phyloP scores from a whole-genome alignment of 495 filamentous ascomycete genomes.

The Podospora conica region DNA sequence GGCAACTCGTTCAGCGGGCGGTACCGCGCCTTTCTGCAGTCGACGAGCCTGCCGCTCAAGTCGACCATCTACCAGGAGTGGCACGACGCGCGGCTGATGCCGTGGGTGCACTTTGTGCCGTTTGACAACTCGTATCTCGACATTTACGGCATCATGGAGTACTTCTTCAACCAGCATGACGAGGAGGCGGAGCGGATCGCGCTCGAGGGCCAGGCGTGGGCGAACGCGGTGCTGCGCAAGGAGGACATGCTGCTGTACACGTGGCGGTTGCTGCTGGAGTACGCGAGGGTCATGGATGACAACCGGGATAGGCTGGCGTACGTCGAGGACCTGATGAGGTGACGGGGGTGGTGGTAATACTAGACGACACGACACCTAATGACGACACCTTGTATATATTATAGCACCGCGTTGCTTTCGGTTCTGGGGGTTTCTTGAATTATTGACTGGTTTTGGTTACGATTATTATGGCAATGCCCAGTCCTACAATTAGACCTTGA shows the following conservation, averaged over 20 bases:
- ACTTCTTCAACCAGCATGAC: conserved; percentile 58
- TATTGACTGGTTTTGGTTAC: background rate
- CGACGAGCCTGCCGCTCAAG: conserved; percentile 39
- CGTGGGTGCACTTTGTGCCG: conserved; percentile 41
- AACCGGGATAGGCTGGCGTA: conserved; percentile 44
- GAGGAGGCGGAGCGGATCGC: conserved; percentile 56
- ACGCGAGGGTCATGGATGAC: conserved; percentile 61
- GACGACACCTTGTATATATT: background rate
- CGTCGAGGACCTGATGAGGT: conserved; percentile 1
- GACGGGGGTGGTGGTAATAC: background rate
- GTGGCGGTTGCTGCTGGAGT: conserved; percentile 63
- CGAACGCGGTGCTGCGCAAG: conserved; percentile 56
- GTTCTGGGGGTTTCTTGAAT: background rate
- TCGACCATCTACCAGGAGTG: conserved; percentile 49
- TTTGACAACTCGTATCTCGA: conserved; percentile 69
- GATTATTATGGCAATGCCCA: background rate
- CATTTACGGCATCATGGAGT: conserved; percentile 70
- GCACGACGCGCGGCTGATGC: conserved; percentile 49
- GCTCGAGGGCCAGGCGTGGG: conserved; percentile 58
- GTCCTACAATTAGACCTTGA: background rate
- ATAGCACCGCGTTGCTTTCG: background rate
- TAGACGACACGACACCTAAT: conserved; percentile 1
- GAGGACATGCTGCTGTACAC: conserved; percentile 73
- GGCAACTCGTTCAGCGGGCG: conserved; percentile 52
- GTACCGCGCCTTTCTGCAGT: conserved; percentile 45